These are phyloP conservation scores for Amaranthus tricolor DNA, from an alignment of 179 eudicot species.

Conservation along the genomic window DNA sequence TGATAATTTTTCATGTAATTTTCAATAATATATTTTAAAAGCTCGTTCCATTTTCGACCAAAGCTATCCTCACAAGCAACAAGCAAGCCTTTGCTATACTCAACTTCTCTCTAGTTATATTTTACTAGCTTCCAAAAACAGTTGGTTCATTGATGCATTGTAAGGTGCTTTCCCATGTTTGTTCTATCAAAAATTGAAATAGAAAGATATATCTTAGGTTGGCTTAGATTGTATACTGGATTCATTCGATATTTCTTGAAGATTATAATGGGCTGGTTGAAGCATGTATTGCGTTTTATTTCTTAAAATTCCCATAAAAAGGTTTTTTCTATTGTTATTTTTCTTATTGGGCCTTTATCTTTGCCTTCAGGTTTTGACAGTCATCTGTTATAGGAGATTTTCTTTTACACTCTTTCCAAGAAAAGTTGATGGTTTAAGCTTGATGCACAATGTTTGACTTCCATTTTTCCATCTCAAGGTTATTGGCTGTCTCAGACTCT, in stretches of 20 bases:
- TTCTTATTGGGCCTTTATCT: slow-evolving; percentile 1
- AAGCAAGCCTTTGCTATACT: too few species aligned
- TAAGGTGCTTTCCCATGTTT: not conserved
- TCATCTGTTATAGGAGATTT: not conserved
- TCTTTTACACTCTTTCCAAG: not conserved
- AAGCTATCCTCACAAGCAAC: too few species aligned
- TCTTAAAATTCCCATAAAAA: not conserved
- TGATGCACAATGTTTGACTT: slow-evolving; percentile 48
- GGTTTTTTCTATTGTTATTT: not conserved
- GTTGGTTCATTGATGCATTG: too few species aligned
- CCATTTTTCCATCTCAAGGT: slow-evolving; percentile 41
- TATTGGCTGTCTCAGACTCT: slow-evolving; percentile 46
- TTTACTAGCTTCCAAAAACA: too few species aligned
- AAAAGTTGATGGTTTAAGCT: slow-evolving; percentile 22
- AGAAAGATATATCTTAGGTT: not conserved
- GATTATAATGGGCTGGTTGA: not conserved
- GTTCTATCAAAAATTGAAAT: not conserved
- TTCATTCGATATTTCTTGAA: not conserved
- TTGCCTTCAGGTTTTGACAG: slow-evolving; percentile 18
- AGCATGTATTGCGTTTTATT: not conserved
- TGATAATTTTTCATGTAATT: not conserved
- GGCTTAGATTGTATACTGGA: not conserved
- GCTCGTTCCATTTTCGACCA: too few species aligned
- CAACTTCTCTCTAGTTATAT: too few species aligned
- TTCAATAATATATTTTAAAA: not conserved